A percentile compares a stretch with the other conserved stretches of the same genome.
Conservation (phyloP, 768 basidiomycete species). For the Lactarius trivialis region DNA sequence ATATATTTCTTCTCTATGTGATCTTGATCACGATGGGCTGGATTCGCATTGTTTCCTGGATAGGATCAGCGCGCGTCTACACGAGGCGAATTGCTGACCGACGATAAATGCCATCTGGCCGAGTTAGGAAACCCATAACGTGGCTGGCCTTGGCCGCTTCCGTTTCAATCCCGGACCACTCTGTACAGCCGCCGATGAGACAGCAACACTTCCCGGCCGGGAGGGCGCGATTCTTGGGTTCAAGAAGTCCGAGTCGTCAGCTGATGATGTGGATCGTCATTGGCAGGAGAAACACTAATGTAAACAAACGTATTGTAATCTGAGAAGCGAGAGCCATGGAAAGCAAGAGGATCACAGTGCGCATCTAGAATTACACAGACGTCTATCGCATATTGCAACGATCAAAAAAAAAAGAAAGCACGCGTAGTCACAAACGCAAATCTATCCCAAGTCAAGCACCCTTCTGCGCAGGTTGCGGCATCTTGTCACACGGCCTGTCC, state of each 20-base stretch:
- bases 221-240: not conserved
- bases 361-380: constrained; percentile 2
- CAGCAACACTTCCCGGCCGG: not conserved
- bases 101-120: constrained; percentile 13
- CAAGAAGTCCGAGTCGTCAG: not conserved
- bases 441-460: constrained; percentile 3
- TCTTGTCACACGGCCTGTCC: constrained; percentile 73
- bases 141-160: not conserved
- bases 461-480: constrained; percentile 18
- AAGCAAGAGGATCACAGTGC: constrained; percentile 5
- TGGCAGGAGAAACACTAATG: constrained; percentile 9
- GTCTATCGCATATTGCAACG: constrained; percentile 15
- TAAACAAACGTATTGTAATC: constrained; percentile 10
- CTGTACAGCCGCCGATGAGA: not conserved
- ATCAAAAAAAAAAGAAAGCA: not conserved
- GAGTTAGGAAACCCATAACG: not conserved
- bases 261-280: constrained; percentile 13
- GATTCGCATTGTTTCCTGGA: constrained; percentile 17
- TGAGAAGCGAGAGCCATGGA: not conserved
- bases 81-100: constrained; percentile 7
- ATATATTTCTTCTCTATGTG: not conserved
- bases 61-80: constrained; percentile 14
- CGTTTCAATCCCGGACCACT: not conserved
- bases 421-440: not conserved
- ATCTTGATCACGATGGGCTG: constrained; percentile 8